Base-by-base conservation (phyloP, 2,329 filamentous ascomycete species). In the Penicillium sp. region DNA sequence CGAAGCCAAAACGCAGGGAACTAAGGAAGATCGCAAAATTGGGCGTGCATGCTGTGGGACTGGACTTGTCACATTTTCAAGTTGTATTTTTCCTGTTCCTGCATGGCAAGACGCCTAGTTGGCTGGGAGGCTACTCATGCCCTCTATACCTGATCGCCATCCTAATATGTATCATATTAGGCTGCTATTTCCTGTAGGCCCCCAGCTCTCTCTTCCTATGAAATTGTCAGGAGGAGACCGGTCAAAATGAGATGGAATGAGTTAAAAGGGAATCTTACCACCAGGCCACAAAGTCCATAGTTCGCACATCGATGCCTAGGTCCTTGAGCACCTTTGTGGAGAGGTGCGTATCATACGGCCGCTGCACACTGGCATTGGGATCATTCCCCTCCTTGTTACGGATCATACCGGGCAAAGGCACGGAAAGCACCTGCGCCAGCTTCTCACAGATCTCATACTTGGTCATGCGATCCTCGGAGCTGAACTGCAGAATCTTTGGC, bases 331-430 rank as follows among this genome's bases (percentile, higher is more conserved):
- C 83, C 71, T 82, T 83, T 8, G 88, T 96, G 64, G 89, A 91
- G 42, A 96, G 76, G 71, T 96, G 90, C 63, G 88, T 93, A 73
- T 96, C 90, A 67, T 89, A 96, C 12, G 92, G 91, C 58, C 91
- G 81, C 73, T 91, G 84, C 0, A 91, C 88, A 21, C 80, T 79
- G 42, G 86, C 83, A 56, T 83, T 85, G 6, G 86, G 84, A 58
- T 89, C 86, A 68, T 88, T 88, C 34, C 87, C 87, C 63, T 88
- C 79, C 23, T 84, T 81, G 64, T 90, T 87, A 9, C 62, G 54
- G 63, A 83, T 79, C 70, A 96, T 86, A 7, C 82, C 81, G 43
- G 84, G 82, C 18, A 87, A 77, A 10, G 87, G 81, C 50, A 95
- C 68, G 0, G 87, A 89, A 80, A 95, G 85, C 53, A 95, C 89